Conservation (phyloP, 1,139 yeast genomes). For the Diutina scorzettiae region DNA sequence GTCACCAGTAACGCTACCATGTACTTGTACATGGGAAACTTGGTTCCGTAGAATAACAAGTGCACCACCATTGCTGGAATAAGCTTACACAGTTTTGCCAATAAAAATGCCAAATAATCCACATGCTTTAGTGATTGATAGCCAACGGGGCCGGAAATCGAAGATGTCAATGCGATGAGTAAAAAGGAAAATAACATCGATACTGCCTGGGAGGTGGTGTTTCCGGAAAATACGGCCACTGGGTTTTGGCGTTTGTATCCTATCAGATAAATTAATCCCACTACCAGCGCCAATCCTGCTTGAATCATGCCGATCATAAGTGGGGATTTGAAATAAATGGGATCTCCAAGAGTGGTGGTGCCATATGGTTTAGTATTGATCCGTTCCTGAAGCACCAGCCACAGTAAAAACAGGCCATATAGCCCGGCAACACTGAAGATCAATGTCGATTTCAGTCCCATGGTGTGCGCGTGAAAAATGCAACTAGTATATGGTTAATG, state of each 20-base stretch:
- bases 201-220: constrained; percentile 12
- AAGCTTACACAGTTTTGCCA: constrained; percentile 88
- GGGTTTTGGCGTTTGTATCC: constrained; percentile 9
- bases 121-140: constrained; percentile 68
- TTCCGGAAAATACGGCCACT: constrained; percentile 16
- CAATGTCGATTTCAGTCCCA: constrained; percentile 13
- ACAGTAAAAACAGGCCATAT: constrained; percentile 2
- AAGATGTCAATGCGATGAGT: constrained; percentile 65
- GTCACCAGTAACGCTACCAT: constrained; percentile 69
- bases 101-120: constrained; percentile 70
- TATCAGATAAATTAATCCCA: constrained; percentile 51
- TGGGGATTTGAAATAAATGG: constrained; percentile 58
- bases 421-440: constrained; percentile 29
- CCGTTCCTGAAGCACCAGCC: constrained; percentile 48
- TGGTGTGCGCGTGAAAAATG: background rate
- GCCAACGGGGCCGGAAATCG: constrained; percentile 73
- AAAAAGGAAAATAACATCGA: constrained; percentile 29
- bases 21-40: constrained; percentile 68
- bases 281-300: constrained; percentile 55
- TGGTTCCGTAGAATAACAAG: constrained; percentile 54
- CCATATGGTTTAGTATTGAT: constrained; percentile 74
- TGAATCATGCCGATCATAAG: constrained; percentile 65
- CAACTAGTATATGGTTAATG: background rate
- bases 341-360: constrained; percentile 20
- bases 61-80: constrained; percentile 89